phyloP scores from a whole-genome alignment of 2,329 filamentous ascomycete species.

The Talaromyces sp. region DNA sequence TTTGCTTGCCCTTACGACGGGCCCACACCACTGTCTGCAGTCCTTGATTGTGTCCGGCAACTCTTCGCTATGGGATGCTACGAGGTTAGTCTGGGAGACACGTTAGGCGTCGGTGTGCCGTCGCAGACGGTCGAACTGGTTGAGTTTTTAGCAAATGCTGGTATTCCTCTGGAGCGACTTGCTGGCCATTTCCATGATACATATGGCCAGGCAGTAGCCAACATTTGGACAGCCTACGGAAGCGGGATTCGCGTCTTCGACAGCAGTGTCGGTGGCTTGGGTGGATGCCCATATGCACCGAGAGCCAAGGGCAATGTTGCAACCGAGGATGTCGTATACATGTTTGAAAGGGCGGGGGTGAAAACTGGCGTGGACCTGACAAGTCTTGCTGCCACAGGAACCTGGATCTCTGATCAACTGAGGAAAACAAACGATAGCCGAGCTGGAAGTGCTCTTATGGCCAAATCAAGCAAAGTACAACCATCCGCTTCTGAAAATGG shows the following conservation, averaged over 20 bases:
- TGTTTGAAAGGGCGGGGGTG: slow-evolving; percentile 56
- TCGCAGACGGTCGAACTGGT: slow-evolving; percentile 26
- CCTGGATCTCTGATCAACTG: slow-evolving; percentile 64
- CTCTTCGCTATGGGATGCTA: slow-evolving; percentile 83
- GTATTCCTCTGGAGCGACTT: slow-evolving; percentile 63
- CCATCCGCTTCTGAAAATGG: too few species aligned
- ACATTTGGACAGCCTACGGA: slow-evolving; percentile 70
- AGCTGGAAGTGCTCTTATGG: slow-evolving; percentile 20
- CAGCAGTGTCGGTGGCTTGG: slow-evolving; percentile 70
- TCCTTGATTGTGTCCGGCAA: slow-evolving; percentile 47
- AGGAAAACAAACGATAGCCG: slow-evolving; percentile 62
- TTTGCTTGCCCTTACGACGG: slow-evolving; percentile 47
- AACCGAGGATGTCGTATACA: slow-evolving; percentile 78
- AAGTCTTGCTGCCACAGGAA: slow-evolving; percentile 61
- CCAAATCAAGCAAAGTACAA: background rate
- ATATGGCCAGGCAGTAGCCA: slow-evolving; percentile 79
- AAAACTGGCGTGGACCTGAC: slow-evolving; percentile 64
- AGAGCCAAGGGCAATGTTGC: slow-evolving; percentile 83
- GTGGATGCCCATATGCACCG: slow-evolving; percentile 79
- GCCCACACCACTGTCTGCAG: slow-evolving; percentile 45
- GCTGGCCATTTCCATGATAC: slow-evolving; percentile 89
- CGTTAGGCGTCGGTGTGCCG: slow-evolving; percentile 80
- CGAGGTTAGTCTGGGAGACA: slow-evolving; percentile 85
- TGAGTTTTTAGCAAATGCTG: slow-evolving; percentile 30
- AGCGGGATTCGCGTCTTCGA: slow-evolving; percentile 76